Evolutionary conservation across 202 grass and related monocot species (phyloP), one percentile per base, ranked within the genome.

Genomic region (Schoenoplectus triqueter): DNA sequence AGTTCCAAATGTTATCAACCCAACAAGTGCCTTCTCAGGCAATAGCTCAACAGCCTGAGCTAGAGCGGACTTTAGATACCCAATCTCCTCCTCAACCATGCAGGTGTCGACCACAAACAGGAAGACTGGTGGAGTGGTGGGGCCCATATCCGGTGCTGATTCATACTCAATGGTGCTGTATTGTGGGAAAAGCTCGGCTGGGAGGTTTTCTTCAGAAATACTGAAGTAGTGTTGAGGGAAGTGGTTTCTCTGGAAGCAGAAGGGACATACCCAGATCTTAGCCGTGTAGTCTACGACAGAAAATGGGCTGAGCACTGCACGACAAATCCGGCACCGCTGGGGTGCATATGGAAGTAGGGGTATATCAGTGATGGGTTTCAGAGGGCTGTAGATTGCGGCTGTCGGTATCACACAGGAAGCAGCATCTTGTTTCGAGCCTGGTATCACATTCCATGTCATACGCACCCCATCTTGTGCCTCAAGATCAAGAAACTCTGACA

Each of bases 101-200:
- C 95, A 98, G 19, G 95, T 98, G 73, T 98, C 95, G 7, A 98
- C 95, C 79, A 98, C 91, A 92, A 95, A 98, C 48, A 95, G 87
- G 85, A 98, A 98, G 68, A 98, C 95, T 40, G 95, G 89, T 64
- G 88, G 91, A 0, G 39, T 73, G 67, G 83, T 84, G 42, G 85
- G 83, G 52, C 91, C 89, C 1, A 70, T 88, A 59, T 92, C 90
- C 8, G 73, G 56, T 69, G 71, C 80, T 82, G 92, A 89, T 69
- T 55, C 65, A 79, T 95, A 98, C 80, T 98, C 95, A 15, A 95
- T 85, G 5, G 89, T 98, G 55, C 88, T 89, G 64, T 80, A 98
- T 82, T 95, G 89, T 55, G 95, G 89, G 73, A 90, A 98, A 7
- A 98, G 88, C 66, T 93, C 95, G 2, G 92, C 91, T 65, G 95